Evolutionary conservation across 2,329 filamentous ascomycete genomes (phyloP).

Genomic region (Septoria petroselini): DNA sequence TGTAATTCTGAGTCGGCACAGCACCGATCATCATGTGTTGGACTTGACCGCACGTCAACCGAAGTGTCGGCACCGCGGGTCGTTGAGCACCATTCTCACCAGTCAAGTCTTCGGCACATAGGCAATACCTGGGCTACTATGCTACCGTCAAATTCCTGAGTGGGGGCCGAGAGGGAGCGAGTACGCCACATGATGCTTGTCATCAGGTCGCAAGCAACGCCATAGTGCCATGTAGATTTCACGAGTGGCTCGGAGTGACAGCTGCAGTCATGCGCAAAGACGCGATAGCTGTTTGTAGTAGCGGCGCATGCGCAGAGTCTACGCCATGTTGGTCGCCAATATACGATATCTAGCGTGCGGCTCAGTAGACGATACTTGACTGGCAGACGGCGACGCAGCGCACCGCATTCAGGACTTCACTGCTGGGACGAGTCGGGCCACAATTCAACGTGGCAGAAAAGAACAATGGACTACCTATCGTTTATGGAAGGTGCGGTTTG

Average conservation of each 20-base stretch:
- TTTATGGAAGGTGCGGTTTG: slow-evolving; percentile 6
- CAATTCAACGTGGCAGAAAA: slow-evolving; percentile 13
- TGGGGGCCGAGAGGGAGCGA: slow-evolving; percentile 6
- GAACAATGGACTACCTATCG: slow-evolving; percentile 11
- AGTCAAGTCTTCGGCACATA: slow-evolving; percentile 19
- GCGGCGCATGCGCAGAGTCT: slow-evolving; percentile 14
- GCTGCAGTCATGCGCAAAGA: slow-evolving; percentile 1
- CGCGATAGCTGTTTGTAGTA: not conserved
- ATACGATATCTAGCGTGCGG: slow-evolving; percentile 4
- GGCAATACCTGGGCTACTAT: slow-evolving; percentile 17
- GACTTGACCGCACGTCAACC: slow-evolving; percentile 9
- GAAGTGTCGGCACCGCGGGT: slow-evolving; percentile 22
- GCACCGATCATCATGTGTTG: slow-evolving; percentile 12
- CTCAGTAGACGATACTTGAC: not conserved
- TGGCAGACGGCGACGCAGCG: not conserved
- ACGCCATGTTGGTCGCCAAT: slow-evolving; percentile 5
- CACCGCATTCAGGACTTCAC: not conserved
- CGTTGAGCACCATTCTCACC: slow-evolving; percentile 13
- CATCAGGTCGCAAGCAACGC: slow-evolving; percentile 14
- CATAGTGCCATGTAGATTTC: slow-evolving; percentile 17
- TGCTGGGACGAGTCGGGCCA: slow-evolving; percentile 4
- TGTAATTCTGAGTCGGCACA: slow-evolving; percentile 13
- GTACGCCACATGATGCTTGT: slow-evolving; percentile 11
- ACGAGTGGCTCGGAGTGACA: slow-evolving; percentile 13
- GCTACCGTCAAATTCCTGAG: slow-evolving; percentile 16